Base-by-base conservation (phyloP, 192 early-diverging fungal species). In the Mycoemilia scoparia region DNA sequence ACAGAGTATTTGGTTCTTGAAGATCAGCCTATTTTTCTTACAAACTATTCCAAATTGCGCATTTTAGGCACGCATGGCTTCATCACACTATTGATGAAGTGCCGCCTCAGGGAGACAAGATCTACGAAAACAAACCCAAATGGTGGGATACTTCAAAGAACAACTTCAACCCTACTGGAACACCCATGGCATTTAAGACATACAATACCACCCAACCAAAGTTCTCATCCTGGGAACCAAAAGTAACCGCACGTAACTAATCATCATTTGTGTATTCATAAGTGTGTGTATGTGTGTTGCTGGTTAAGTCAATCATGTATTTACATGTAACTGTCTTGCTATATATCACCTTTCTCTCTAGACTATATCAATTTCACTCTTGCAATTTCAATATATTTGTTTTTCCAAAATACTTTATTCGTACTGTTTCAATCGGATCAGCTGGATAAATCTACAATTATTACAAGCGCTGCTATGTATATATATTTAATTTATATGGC, bases 181-280 rank as follows among this genome's bases (percentile, higher is more conserved):
- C 63, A 6, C 36, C 32, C 23, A 52, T 47, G 46, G 63, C 63
- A 21, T 56, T 28, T 22, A 37, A 49, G 12, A 47, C 63, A n/a
- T 66, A 46, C 34, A 66, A 66, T 36, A 66, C 63, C 1, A 49
- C 58, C 17, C 48, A 41, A 24, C 49, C 63, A 26, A 66, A 66
- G 51, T 23, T 52, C 17, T 29, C 43, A 22, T 21, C 53, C 2
- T 66, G 63, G 63, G 41, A 51, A 15, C 57, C 57, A 9, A 17
- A 39, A 7, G 52, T 33, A 15, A 38, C 38, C 2, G 34, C 32
- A 14, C 53, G 53, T 30, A 10, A 24, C 19, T 52, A 45, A n/a
- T n/a, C n/a, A n/a, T n/a, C n/a, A n/a, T n/a, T n/a, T n/a, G n/a
- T n/a, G n/a, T n/a, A n/a, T n/a, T n/a, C n/a, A n/a, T n/a, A n/a